Conservation (phyloP, 768 basidiomycete genomes). For the Panus rudis region DNA sequence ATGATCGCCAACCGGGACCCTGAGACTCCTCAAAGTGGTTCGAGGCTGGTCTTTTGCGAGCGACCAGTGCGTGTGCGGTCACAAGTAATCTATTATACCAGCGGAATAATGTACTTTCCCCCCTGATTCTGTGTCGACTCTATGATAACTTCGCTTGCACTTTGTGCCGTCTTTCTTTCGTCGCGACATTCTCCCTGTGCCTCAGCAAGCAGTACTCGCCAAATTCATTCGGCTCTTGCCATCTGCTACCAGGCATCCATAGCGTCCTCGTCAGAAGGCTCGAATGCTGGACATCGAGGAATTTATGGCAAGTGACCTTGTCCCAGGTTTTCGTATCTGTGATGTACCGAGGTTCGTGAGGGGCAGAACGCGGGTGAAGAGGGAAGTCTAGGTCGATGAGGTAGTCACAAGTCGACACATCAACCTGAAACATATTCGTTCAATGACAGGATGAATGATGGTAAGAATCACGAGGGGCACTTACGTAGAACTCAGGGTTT, state of each 20-base stretch:
- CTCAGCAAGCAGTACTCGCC: constrained; percentile 90
- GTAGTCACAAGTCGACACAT: constrained; percentile 74
- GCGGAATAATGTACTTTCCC: too few species aligned
- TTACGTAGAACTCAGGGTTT: constrained; percentile 70
- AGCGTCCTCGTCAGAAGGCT: constrained; percentile 65
- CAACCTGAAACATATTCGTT: constrained; percentile 40
- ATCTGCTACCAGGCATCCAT: constrained; percentile 68
- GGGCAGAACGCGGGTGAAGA: constrained; percentile 44
- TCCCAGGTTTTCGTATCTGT: constrained; percentile 67
- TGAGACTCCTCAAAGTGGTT: too few species aligned
- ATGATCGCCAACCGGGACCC: too few species aligned
- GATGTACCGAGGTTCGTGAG: constrained; percentile 76
- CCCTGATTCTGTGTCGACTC: too few species aligned
- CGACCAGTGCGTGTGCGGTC: too few species aligned
- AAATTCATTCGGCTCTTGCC: constrained; percentile 66
- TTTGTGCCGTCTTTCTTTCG: constrained; percentile 20
- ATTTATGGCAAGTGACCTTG: constrained; percentile 69
- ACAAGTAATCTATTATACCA: too few species aligned
- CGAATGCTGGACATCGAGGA: constrained; percentile 79
- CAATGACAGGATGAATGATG: constrained; percentile 5
- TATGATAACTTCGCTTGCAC: too few species aligned
- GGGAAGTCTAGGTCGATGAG: constrained; percentile 89
- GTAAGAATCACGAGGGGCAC: constrained; percentile 17
- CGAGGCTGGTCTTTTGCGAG: too few species aligned
- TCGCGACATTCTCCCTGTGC: constrained; percentile 38